These are phyloP conservation scores for Rhizopus arrhizus DNA, from an alignment of 371 early-diverging fungal genomes.

Conservation along the genomic window DNA sequence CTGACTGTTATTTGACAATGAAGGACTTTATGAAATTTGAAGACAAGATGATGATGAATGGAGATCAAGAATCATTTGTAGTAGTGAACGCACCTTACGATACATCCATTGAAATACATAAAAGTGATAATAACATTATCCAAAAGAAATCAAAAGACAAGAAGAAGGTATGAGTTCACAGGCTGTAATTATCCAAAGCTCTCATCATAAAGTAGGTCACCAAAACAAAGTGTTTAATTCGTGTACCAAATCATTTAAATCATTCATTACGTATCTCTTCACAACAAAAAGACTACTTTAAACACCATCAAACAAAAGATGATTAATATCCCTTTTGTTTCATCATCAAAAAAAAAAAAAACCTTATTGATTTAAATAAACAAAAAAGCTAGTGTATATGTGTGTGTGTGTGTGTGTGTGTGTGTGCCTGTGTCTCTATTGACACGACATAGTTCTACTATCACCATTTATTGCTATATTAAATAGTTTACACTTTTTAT, in stretches of 20 bases:
- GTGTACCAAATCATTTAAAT: neutral
- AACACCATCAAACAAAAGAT: no score
- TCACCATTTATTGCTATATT: no score
- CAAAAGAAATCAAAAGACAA: neutral
- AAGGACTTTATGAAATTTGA: slow-evolving; percentile 40
- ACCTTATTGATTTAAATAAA: neutral
- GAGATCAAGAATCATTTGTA: slow-evolving; percentile 34
- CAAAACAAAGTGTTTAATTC: neutral
- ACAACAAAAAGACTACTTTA: neutral
- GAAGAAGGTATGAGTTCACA: neutral
- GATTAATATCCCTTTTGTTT: no score
- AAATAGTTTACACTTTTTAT: no score
- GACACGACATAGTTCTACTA: no score
- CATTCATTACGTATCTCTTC: neutral
- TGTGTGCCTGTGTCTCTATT: no score
- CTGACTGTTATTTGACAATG: slow-evolving; percentile 44
- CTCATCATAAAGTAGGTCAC: neutral
- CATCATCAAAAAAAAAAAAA: no score
- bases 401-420: no score
- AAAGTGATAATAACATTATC: neutral
- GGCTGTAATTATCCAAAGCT: no score
- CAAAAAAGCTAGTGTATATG: no score
- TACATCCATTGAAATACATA: slow-evolving; percentile 10
- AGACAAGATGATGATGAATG: slow-evolving; percentile 28
- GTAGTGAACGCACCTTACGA: slow-evolving; percentile 45